Evolutionary conservation across 306 rosid species (phyloP).

Genomic region (Pyrus betulifolia): DNA sequence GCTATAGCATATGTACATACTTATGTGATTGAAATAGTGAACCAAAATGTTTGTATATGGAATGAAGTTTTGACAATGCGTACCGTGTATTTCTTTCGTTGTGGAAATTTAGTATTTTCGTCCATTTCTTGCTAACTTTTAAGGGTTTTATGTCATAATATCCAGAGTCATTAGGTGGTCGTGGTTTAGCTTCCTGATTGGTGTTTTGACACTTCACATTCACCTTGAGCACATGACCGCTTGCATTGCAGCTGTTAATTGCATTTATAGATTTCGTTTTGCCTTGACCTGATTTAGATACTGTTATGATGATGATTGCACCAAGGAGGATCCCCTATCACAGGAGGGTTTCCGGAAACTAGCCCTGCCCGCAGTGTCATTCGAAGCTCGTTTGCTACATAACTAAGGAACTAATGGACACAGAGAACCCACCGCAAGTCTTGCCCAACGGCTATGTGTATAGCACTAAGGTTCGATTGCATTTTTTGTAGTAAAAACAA

Average conservation of each 20-base stretch:
- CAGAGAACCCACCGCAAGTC: constrained; percentile 91
- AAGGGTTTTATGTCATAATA: neutral
- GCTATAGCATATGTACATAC: neutral
- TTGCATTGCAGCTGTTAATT: neutral
- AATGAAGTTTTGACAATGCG: too few relatives aligned
- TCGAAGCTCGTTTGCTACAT: constrained; percentile 97
- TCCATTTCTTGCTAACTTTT: neutral
- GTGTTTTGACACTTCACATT: constrained; percentile 2
- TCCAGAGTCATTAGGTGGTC: neutral
- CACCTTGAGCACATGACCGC: constrained; percentile 2
- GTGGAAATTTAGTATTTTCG: neutral
- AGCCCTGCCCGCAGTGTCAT: constrained; percentile 72
- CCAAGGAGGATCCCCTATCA: constrained; percentile 94
- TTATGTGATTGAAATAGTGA: too few relatives aligned
- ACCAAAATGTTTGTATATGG: too few relatives aligned
- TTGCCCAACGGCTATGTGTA: constrained; percentile 91
- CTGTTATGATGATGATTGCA: constrained; percentile 90
- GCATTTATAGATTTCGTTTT: constrained; percentile 7
- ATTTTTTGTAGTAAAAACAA: constrained; percentile 29
- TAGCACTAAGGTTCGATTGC: constrained; percentile 60
- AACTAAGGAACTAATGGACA: constrained; percentile 93
- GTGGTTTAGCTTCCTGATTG: neutral
- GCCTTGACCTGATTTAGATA: constrained; percentile 77
- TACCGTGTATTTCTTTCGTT: too few relatives aligned
- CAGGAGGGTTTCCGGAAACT: constrained; percentile 79